Conservation (phyloP, 495 filamentous ascomycete genomes). For the Penicillium chermesinum region DNA sequence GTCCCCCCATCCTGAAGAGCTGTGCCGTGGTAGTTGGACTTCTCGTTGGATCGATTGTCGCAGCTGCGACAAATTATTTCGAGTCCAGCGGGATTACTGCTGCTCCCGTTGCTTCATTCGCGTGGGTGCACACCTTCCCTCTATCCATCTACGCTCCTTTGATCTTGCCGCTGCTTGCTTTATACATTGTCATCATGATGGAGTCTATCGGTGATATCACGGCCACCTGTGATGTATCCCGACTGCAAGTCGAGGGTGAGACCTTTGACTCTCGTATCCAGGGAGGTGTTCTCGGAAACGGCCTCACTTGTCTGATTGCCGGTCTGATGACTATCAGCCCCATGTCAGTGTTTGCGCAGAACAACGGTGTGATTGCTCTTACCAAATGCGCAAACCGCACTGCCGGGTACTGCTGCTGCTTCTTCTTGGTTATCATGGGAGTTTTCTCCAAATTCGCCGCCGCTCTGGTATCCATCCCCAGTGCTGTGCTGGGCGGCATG, state of each 20-base stretch:
- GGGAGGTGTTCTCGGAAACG: conserved; percentile 72
- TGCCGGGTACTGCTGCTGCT: conserved; percentile 70
- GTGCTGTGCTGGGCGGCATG: conserved; percentile 82
- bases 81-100: conserved; percentile 61
- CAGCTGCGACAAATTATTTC: conserved; percentile 80
- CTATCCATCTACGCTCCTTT: conserved; percentile 76
- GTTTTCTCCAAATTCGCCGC: conserved; percentile 93
- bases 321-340: conserved; percentile 81
- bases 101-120: conserved; percentile 73
- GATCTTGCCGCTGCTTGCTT: conserved; percentile 75
- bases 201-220: conserved; percentile 74
- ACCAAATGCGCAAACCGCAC: conserved; percentile 86
- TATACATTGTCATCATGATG: conserved; percentile 85
- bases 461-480: conserved; percentile 74
- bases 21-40: conserved; percentile 77
- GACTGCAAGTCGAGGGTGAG: conserved; percentile 72
- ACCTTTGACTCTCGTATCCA: conserved; percentile 87
- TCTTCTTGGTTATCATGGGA: conserved; percentile 85
- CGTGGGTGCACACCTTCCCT: conserved; percentile 88
- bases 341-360: conserved; percentile 78
- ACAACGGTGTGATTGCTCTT: conserved; percentile 88
- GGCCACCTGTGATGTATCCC: conserved; percentile 69
- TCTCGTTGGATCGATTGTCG: conserved; percentile 82
- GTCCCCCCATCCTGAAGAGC: conserved; percentile 69
- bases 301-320: conserved; percentile 75